A percentile compares a stretch with the other conserved stretches of the same genome.
Conservation (phyloP, 164 flowering plant genomes). For the Tetracentron sinense region DNA sequence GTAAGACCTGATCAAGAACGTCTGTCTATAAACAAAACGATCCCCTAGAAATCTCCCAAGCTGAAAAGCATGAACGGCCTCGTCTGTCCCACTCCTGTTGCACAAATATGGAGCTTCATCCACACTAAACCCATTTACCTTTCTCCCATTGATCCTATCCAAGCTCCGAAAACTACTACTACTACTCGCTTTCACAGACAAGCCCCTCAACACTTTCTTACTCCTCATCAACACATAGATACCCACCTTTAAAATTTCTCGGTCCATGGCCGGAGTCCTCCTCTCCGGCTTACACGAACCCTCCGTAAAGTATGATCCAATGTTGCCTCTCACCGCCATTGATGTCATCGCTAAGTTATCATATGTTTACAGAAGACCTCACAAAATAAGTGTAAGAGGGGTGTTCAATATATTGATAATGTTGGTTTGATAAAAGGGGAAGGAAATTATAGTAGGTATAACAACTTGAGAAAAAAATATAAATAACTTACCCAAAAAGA, state of each 20-base stretch:
- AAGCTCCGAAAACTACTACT: conserved; percentile 13
- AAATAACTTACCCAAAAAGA: not conserved
- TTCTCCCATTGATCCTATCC: conserved; percentile 47
- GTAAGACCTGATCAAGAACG: conserved; percentile 67
- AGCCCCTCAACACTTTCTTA: not conserved
- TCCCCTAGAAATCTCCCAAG: conserved; percentile 60
- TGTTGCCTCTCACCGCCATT: conserved; percentile 17
- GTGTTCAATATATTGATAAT: not conserved
- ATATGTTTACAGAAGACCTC: not conserved
- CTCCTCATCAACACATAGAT: not conserved
- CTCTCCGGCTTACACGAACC: conserved; percentile 3
- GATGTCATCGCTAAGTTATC: conserved; percentile 11
- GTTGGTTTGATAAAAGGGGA: conserved; percentile 2
- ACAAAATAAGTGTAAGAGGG: not conserved
- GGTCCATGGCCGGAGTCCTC: not conserved
- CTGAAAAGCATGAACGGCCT: conserved; percentile 25
- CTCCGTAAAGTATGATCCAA: not conserved
- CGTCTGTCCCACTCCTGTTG: conserved; percentile 10
- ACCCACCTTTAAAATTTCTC: conserved; percentile 1
- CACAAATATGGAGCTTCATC: conserved; percentile 14
- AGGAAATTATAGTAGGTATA: conserved; percentile 16
- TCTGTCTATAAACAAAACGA: conserved; percentile 54
- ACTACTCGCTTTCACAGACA: conserved; percentile 23
- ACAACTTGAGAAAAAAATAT: conserved; percentile 3
- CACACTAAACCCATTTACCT: conserved; percentile 41